phyloP scores from a whole-genome alignment of 1,284 basidiomycete species.

The Sporisorium scitamineum region DNA sequence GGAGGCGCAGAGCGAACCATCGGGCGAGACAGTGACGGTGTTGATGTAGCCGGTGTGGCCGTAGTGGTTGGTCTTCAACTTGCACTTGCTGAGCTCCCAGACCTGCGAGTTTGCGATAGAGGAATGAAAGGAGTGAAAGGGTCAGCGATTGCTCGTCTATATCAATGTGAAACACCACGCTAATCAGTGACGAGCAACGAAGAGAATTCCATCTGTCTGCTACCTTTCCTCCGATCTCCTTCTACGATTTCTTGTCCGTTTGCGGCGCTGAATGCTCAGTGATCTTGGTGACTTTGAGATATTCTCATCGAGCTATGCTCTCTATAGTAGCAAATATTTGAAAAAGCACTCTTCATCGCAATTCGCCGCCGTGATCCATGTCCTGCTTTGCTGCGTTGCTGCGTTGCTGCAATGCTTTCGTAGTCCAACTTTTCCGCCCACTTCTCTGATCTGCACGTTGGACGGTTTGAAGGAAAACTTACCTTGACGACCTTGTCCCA shows the following conservation, averaged over 20 bases:
- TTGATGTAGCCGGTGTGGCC: slow-evolving; percentile 99
- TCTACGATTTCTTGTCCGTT: slow-evolving; percentile 3
- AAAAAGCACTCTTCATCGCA: slow-evolving; percentile 70
- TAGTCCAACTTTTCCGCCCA: neutral
- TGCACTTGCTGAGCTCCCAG: slow-evolving; percentile 99
- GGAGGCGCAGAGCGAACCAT: slow-evolving; percentile 98
- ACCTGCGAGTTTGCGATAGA: slow-evolving; percentile 75
- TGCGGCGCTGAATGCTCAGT: slow-evolving; percentile 72
- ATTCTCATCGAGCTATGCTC: slow-evolving; percentile 77
- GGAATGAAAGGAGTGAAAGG: neutral
- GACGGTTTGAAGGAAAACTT: slow-evolving; percentile 67
- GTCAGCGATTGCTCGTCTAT: slow-evolving; percentile 13
- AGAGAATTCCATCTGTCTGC: neutral
- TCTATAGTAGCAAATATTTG: slow-evolving; percentile 87
- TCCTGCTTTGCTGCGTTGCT: slow-evolving; percentile 64
- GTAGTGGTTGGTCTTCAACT: slow-evolving; percentile 99
- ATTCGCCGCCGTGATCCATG: slow-evolving; percentile 5
- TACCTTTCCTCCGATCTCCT: neutral
- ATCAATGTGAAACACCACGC: neutral
- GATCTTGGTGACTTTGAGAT: slow-evolving; percentile 80
- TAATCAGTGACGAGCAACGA: neutral
- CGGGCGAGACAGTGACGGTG: slow-evolving; percentile 97
- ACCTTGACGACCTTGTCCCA: slow-evolving; percentile 99
- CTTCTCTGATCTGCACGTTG: slow-evolving; percentile 53
- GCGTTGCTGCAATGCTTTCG: neutral